Evolutionary conservation across 83 land plant species (phyloP).

Genomic region (Picea engelmannii): DNA sequence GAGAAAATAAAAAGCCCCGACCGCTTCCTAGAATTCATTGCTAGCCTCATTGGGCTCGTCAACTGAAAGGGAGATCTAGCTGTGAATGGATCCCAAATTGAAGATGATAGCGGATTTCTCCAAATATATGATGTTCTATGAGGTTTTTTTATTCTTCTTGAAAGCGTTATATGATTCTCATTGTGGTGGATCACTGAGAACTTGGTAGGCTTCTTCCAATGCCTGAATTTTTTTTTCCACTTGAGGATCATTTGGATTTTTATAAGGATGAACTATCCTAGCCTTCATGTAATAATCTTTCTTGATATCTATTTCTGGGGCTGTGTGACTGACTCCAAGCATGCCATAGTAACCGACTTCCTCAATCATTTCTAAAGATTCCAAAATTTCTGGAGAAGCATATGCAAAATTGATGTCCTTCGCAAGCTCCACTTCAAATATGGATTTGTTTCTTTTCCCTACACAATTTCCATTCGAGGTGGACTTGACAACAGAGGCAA

Average conservation of each 20-base stretch:
- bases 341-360: constrained; percentile 49
- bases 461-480: no score
- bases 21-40: constrained; percentile 76
- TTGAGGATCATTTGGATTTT: no score
- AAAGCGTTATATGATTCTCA: constrained; percentile 83
- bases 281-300: constrained; percentile 58
- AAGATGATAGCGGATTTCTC: constrained; percentile 97
- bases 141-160: constrained; percentile 71
- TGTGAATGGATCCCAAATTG: constrained; percentile 88
- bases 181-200: constrained; percentile 29
- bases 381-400: not conserved
- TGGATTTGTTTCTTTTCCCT: no score
- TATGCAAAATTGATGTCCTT: not conserved
- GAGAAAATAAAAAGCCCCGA: constrained; percentile 85
- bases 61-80: constrained; percentile 70
- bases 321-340: constrained; percentile 37
- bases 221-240: no score
- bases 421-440: no score
- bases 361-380: constrained; percentile 32
- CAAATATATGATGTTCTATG: constrained; percentile 80
- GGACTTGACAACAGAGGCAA: no score
- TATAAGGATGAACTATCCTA: constrained; percentile 21
- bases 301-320: constrained; percentile 47
- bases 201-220: no score
- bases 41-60: constrained; percentile 74